These are phyloP conservation scores for Pseudopediastrum boryanum DNA, from an alignment of 139 green algal species.

Conservation along the genomic window DNA sequence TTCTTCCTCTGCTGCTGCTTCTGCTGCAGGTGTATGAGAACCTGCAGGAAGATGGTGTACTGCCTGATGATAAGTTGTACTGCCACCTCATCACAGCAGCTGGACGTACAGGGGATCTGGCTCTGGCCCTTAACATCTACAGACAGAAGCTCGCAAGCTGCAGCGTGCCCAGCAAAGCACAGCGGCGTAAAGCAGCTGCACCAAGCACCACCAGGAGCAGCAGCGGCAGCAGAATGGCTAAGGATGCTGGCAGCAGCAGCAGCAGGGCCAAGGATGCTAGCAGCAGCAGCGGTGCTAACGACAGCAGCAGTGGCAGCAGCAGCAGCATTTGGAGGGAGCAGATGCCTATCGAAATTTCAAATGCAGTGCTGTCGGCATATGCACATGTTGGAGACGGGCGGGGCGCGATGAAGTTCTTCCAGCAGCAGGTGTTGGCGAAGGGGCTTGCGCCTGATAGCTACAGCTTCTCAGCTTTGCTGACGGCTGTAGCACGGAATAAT, in stretches of 20 bases:
- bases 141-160: constrained; percentile 8
- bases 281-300: constrained; percentile 14
- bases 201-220: not conserved
- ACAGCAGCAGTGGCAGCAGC: not conserved
- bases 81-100: constrained; percentile 47
- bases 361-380: constrained; percentile 41
- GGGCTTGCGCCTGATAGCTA: constrained; percentile 46
- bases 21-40: constrained; percentile 39
- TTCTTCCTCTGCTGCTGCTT: constrained; percentile 1
- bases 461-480: constrained; percentile 55
- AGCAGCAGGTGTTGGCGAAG: constrained; percentile 22
- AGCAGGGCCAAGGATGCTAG: not conserved
- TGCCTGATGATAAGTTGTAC: constrained; percentile 30
- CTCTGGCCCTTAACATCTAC: constrained; percentile 39
- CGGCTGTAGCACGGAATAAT: constrained; percentile 8
- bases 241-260: not conserved
- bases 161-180: not conserved
- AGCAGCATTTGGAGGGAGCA: not conserved
- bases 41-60: constrained; percentile 37
- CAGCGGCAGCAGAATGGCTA: not conserved
- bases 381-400: constrained; percentile 5
- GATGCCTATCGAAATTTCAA: constrained; percentile 2
- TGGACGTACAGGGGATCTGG: constrained; percentile 25
- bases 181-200: not conserved
- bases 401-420: constrained; percentile 5